Evolutionary conservation across 1,139 yeast species (phyloP).

Genomic region (Zygosaccharomyces pseudobailii): DNA sequence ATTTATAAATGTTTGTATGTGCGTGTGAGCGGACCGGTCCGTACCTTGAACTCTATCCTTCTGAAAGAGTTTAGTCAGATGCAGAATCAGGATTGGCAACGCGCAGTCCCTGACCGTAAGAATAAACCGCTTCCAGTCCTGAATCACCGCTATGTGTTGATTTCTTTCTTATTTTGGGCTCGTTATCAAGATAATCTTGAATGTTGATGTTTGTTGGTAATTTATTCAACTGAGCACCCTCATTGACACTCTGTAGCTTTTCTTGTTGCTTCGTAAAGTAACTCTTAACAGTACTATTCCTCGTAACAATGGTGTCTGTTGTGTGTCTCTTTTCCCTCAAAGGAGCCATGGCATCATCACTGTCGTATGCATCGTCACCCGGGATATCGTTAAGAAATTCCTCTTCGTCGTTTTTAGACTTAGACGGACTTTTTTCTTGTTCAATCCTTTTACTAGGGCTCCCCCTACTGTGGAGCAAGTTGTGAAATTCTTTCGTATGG

Average conservation of each 20-base stretch:
- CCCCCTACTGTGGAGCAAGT: slow-evolving; percentile 23
- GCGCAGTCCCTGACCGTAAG: slow-evolving; percentile 21
- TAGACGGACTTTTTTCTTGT: slow-evolving; percentile 4
- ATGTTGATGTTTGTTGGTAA: slow-evolving; percentile 20
- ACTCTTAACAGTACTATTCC: slow-evolving; percentile 31
- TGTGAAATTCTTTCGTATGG: slow-evolving; percentile 33
- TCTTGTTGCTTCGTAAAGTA: slow-evolving; percentile 31
- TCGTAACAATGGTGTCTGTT: slow-evolving; percentile 12
- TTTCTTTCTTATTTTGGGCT: slow-evolving; percentile 5
- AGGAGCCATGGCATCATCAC: slow-evolving; percentile 35
- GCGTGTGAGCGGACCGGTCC: too few relatives aligned
- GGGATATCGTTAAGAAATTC: slow-evolving; percentile 31
- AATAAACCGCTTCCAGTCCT: slow-evolving; percentile 8
- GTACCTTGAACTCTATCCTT: background rate
- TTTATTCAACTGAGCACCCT: slow-evolving; percentile 17
- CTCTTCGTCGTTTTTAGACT: slow-evolving; percentile 15
- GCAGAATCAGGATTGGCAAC: slow-evolving; percentile 32
- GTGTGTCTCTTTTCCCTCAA: slow-evolving; percentile 20
- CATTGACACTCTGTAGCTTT: slow-evolving; percentile 23
- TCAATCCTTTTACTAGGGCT: slow-evolving; percentile 6
- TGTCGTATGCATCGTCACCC: slow-evolving; percentile 35
- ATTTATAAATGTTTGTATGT: too few relatives aligned
- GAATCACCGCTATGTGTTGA: slow-evolving; percentile 17
- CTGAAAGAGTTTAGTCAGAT: slow-evolving; percentile 9
- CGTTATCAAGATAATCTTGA: slow-evolving; percentile 13